These are phyloP conservation scores for Schwanniomyces yamadae DNA, from an alignment of 805 yeast species.

Conservation along the genomic window DNA sequence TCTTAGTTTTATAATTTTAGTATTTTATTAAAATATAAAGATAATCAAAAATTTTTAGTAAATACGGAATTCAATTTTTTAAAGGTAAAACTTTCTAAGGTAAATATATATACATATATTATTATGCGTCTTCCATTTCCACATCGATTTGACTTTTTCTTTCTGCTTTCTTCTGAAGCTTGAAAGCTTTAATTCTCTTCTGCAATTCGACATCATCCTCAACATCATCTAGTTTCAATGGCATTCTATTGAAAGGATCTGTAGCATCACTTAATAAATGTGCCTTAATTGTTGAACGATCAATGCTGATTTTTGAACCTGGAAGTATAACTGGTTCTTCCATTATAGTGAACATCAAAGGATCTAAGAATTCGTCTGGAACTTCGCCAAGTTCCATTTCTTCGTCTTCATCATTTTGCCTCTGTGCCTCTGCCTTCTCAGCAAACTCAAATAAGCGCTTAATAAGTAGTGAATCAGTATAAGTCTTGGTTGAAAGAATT, in stretches of 20 bases:
- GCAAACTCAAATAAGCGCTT: slow-evolving; percentile 55
- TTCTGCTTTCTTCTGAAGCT: slow-evolving; percentile 36
- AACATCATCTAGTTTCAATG: slow-evolving; percentile 86
- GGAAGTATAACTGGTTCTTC: slow-evolving; percentile 96
- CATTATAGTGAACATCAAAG: slow-evolving; percentile 94
- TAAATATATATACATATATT: too few species aligned
- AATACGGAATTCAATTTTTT: too few species aligned
- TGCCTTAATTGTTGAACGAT: slow-evolving; percentile 86
- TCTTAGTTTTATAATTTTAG: slow-evolving; percentile 11
- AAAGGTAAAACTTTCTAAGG: too few species aligned
- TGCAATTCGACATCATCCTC: slow-evolving; percentile 72
- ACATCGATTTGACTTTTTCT: slow-evolving; percentile 11
- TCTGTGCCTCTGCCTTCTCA: slow-evolving; percentile 59
- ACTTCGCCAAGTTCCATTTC: slow-evolving; percentile 88
- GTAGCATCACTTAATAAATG: slow-evolving; percentile 93
- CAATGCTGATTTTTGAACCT: slow-evolving; percentile 78
- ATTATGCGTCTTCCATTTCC: slow-evolving; percentile 17
- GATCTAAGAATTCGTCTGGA: slow-evolving; percentile 96
- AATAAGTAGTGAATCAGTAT: slow-evolving; percentile 49
- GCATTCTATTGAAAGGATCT: slow-evolving; percentile 95
- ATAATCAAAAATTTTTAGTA: slow-evolving; percentile 5
- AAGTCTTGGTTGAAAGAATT: slow-evolving; percentile 59
- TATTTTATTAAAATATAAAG: slow-evolving; percentile 6
- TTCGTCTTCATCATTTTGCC: slow-evolving; percentile 69
- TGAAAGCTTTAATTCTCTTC: slow-evolving; percentile 58